Base-by-base conservation (phyloP, 129 eudicot genomes). In the Lonicera japonica region DNA sequence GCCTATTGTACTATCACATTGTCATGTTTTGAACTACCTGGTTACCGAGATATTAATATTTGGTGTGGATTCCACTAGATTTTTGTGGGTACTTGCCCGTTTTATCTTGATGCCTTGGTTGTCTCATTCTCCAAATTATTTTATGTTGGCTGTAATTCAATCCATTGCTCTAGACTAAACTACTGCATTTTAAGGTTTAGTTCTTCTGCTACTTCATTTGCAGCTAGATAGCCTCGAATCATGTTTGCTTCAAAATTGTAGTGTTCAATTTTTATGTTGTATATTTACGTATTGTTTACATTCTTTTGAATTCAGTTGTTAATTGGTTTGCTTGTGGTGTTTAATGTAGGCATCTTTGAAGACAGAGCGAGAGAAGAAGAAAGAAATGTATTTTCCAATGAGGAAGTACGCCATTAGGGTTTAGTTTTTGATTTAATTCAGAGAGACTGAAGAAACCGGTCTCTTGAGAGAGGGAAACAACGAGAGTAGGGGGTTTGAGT, bases 351-450 rank as follows among this genome's bases (percentile, higher is more conserved):
- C 65, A 10, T 80, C 91, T 1, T 50, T 80, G 81, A 84, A 84
- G 75, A 80, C 86, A 0, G 87, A 84, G 55, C 63, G 79, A n/a
- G 79, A 84, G 74, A 84, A 80, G 69, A 84, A 84, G 77, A 84
- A 77, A 57, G 91, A 84, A 56, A 80, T 73, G 83, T 84, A 84
- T 61, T 84, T 80, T 22, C 91, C 91, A 16, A 12, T 77, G 77
- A 77, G 91, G 61, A 84, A 80, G 75, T 84, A 73, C 68, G 84
- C 86, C 58, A 84, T 84, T 16, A 80, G 77, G 70, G 91, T 73
- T 46, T 84, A 68, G 23, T 23, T 7, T 23, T 12, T 56, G 39
- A 54, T 57, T 25, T 25, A 25, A 12, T 15, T 50, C 55, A 50
- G 19, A 50, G 21, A 16, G 21, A 50, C 20, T 50, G 15, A 16